Base-by-base conservation (phyloP, 192 early-diverging fungal species). In the Coemansia sp. region DNA sequence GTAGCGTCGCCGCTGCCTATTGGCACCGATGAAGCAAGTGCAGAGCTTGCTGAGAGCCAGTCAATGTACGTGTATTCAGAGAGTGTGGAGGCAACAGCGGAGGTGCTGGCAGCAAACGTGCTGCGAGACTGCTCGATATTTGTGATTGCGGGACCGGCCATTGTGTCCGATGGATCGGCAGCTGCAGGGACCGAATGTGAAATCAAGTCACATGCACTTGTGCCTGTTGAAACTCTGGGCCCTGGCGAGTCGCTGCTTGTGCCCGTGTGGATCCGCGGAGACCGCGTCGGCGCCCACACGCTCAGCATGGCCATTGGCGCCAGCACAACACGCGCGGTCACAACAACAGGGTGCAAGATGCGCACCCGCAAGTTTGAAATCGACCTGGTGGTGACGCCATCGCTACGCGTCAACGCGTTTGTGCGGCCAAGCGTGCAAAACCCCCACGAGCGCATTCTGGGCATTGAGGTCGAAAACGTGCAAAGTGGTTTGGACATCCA, bases 361-460 rank as follows among this genome's bases (percentile, higher is more conserved):
- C 81, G 75, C 12, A 67, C 81, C 21, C 72, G 75, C 6, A 51
- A 31, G 39, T 77, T 72, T 22, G 75, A 72, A n/a, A 26, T 77
- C 2, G 71, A 77, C 25, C 56, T 74, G 29, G 84, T 92, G 17
- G 94, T 98, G 3, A 72, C 85, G 38, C 92, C 94, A 8, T 95
- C 94, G 4, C 80, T 98, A 16, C 87, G 93, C 52, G 93, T 98
- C 71, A 95, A 94, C 67, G 92, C 95, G 0, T 97, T 98, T 73
- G 94, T 95, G 8, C 75, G 94, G 23, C 91, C 93, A 6, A 92
- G 93, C 59, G 77, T 86, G 19, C 82, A 72, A n/a, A 80, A 71
- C 10, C 77, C 93, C 6, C 86, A 89, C 69, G 94, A 97, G 66
- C 95, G 92, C 60, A 88, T 96, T 25, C 83, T 98, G 25, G 95